Conservation (phyloP, 2,329 filamentous ascomycete genomes). For the Penicillium fuscoglaucum region DNA sequence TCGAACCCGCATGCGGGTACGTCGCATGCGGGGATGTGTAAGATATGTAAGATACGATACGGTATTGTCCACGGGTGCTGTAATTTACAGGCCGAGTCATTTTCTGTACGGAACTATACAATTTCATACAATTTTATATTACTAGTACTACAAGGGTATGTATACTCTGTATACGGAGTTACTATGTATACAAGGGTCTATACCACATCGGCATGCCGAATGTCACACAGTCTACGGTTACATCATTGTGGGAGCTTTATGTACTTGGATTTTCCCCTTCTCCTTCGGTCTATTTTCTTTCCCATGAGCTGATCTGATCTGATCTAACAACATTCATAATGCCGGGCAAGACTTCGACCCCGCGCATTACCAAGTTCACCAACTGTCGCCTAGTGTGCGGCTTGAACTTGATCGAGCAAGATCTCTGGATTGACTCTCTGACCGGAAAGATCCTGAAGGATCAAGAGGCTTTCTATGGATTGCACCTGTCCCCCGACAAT, state of each 20-base stretch:
- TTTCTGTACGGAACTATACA: no score
- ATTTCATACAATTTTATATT: no score
- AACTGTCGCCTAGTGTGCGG: slow-evolving; percentile 78
- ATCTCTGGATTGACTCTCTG: slow-evolving; percentile 83
- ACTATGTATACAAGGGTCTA: background rate
- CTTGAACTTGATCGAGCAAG: slow-evolving; percentile 67
- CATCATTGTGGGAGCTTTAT: slow-evolving; percentile 19
- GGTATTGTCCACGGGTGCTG: no score
- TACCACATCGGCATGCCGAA: slow-evolving; percentile 28
- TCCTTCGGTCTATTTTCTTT: slow-evolving; percentile 1
- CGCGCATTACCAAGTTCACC: slow-evolving; percentile 77
- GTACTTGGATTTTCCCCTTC: background rate
- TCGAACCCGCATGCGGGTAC: no score
- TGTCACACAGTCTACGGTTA: slow-evolving; percentile 23
- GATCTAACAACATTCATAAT: slow-evolving; percentile 26
- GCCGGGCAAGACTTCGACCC: slow-evolving; percentile 37
- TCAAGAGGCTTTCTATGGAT: slow-evolving; percentile 57
- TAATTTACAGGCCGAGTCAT: no score
- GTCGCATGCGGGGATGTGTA: no score
- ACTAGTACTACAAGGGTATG: no score
- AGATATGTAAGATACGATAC: no score
- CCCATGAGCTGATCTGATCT: background rate
- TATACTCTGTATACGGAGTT: no score
- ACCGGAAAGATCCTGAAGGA: slow-evolving; percentile 80
- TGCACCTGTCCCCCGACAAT: slow-evolving; percentile 61